Evolutionary conservation across 306 rosid genomes (phyloP).

Genomic region (Hippophae gyantsensis): DNA sequence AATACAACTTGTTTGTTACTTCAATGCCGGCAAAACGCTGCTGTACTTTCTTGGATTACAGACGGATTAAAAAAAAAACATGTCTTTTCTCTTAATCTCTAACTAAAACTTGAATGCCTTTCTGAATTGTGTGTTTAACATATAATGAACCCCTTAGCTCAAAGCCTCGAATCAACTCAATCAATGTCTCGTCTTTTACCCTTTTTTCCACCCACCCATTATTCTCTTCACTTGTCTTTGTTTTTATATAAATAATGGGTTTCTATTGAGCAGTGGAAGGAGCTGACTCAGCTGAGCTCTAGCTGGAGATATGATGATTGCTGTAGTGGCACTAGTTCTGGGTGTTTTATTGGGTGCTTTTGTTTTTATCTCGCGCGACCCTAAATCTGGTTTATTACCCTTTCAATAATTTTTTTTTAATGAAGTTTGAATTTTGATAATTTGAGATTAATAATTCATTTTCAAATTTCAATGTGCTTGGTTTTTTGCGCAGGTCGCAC

Average conservation of each 20-base stretch:
- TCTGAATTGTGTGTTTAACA: too few relatives aligned
- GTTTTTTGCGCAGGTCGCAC: constrained; percentile 32
- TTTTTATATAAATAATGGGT: not conserved
- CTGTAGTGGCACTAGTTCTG: constrained; percentile 38
- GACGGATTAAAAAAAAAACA: too few relatives aligned
- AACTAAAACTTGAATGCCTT: too few relatives aligned
- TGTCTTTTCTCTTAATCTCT: too few relatives aligned
- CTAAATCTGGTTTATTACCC: constrained; percentile 29
- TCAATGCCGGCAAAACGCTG: too few relatives aligned
- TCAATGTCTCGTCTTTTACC: not conserved
- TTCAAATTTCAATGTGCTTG: not conserved
- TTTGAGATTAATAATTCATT: not conserved
- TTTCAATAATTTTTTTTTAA: not conserved
- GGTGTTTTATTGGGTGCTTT: constrained; percentile 39
- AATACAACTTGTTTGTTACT: too few relatives aligned
- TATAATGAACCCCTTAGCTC: too few relatives aligned
- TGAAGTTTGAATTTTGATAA: not conserved
- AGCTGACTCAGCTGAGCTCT: not conserved
- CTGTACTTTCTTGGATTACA: too few relatives aligned
- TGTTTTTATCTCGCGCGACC: constrained; percentile 29
- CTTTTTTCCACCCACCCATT: not conserved
- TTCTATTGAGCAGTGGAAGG: constrained; percentile 17
- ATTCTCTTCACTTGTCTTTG: not conserved
- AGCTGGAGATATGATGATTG: constrained; percentile 37
- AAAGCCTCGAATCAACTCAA: too few relatives aligned